Evolutionary conservation across 1,139 yeast genomes (phyloP).

Genomic region (Debaryomyces nepalensis): DNA sequence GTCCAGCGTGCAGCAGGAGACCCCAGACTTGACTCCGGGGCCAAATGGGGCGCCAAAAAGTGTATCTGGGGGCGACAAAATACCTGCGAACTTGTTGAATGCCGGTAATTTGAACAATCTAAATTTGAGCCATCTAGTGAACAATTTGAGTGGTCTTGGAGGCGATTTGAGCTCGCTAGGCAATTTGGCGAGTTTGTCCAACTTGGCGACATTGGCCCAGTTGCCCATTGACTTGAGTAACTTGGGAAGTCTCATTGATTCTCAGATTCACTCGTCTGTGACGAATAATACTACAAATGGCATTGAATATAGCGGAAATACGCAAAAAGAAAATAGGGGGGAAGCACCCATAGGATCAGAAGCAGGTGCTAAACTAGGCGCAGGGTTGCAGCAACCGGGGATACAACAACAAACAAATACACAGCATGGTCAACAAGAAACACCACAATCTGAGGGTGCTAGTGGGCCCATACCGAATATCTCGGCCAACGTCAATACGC

Average conservation of each 20-base stretch:
- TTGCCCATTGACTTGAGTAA: conserved; percentile 48
- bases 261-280: conserved; percentile 21
- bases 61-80: neutral
- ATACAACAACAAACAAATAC: too few species aligned
- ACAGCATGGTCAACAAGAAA: conserved; percentile 16
- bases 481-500: conserved; percentile 33
- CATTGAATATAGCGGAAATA: conserved; percentile 18
- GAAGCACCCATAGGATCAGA: neutral
- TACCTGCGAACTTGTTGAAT: conserved; percentile 28
- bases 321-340: conserved; percentile 5
- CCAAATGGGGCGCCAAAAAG: conserved; percentile 17
- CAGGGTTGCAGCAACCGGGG: conserved; percentile 10
- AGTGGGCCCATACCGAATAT: conserved; percentile 29
- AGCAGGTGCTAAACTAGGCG: neutral
- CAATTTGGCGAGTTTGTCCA: conserved; percentile 45
- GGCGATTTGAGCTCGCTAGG: conserved; percentile 44
- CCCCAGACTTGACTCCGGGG: conserved; percentile 27
- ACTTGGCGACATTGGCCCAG: conserved; percentile 50
- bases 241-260: conserved; percentile 37
- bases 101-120: conserved; percentile 53
- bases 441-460: conserved; percentile 19
- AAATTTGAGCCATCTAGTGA: conserved; percentile 50
- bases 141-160: conserved; percentile 44
- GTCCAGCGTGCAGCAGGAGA: conserved; percentile 25
- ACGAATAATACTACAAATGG: conserved; percentile 20